phyloP scores from a whole-genome alignment of 805 yeast species.

The Yarrowia hollandica region DNA sequence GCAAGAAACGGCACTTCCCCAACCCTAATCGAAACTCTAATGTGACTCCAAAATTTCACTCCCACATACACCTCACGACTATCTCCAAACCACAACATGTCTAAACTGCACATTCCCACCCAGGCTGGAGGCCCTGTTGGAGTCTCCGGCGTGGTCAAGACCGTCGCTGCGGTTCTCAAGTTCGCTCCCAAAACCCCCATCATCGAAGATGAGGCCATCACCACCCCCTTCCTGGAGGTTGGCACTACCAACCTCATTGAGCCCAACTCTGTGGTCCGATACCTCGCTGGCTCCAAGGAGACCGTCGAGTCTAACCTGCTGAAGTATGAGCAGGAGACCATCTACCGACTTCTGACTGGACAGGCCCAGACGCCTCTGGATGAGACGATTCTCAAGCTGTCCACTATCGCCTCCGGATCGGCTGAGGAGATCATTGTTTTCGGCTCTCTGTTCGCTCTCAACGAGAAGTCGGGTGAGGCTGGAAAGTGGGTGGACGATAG shows the following conservation, averaged over 20 bases:
- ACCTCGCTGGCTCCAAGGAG: constrained; percentile 39
- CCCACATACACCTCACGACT: neutral
- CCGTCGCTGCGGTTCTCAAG: constrained; percentile 26
- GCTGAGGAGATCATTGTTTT: constrained; percentile 48
- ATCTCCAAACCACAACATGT: constrained; percentile 8
- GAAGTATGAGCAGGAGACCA: constrained; percentile 44
- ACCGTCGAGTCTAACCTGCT: constrained; percentile 31
- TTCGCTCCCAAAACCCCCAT: constrained; percentile 15
- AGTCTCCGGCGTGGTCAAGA: constrained; percentile 27
- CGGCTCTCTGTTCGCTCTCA: constrained; percentile 47
- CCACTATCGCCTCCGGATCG: constrained; percentile 39
- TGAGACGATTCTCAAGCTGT: constrained; percentile 35
- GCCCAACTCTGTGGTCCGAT: constrained; percentile 55
- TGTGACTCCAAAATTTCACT: constrained; percentile 23
- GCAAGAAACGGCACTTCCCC: neutral
- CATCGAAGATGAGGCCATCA: constrained; percentile 1
- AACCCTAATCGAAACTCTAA: constrained; percentile 24
- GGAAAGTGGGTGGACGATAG: constrained; percentile 30
- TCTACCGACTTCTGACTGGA: constrained; percentile 42
- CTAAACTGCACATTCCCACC: constrained; percentile 26
- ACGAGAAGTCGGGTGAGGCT: constrained; percentile 39
- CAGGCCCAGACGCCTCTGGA: constrained; percentile 34
- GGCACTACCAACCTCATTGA: constrained; percentile 39
- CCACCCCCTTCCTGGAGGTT: constrained; percentile 12
- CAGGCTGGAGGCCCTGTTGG: constrained; percentile 20